Evolutionary conservation across 148 eudicot genomes (phyloP), one percentile per base, ranked within the genome.

Genomic region (Amaranthus hypochondriacus): DNA sequence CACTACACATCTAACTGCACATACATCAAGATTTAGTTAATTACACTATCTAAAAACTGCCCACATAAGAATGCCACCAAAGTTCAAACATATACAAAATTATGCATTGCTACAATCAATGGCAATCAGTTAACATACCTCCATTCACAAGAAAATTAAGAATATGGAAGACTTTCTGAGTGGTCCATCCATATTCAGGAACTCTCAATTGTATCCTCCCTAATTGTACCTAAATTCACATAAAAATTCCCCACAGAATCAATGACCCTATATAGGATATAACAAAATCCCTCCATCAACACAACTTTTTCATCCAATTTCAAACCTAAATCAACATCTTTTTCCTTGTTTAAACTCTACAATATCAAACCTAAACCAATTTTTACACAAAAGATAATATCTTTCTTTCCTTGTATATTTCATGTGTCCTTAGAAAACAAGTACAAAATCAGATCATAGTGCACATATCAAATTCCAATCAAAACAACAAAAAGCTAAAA

Each of bases 151-250:
- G 76, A 86, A 91, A 88, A 84, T 92, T 94, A 54, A 94, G 88
- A 79, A 92, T 90, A 84, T 94, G 98, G 78, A 94, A 94, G 78
- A 94, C 98, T 81, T 94, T 94, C 82, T 94, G 98, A 55, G 98
- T 94, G 21, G 98, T 94, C 96, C 97, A 92, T 68, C 98, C 98
- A 76, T 94, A 94, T 74, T 94, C 98, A 0, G 98, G 98, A 72
- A 94, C 97, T 87, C 98, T 92, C 78, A 85, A 66, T 61, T 94
- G 98, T 84, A 94, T 94, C 82, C 98, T 86, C 28, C 82, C 83
- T 89, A 94, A 81, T 92, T 94, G 98, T 48, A 92, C 92, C 98
- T 94, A 82, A 58, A 72, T 51, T 28, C 68, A 74, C 73, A 48
- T 64, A 5, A 65, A 53, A 21, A 14, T 4, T 63, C 9, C 67